Base-by-base conservation (phyloP, 352 stramenopile genomes). In the Pythium monospermum region DNA sequence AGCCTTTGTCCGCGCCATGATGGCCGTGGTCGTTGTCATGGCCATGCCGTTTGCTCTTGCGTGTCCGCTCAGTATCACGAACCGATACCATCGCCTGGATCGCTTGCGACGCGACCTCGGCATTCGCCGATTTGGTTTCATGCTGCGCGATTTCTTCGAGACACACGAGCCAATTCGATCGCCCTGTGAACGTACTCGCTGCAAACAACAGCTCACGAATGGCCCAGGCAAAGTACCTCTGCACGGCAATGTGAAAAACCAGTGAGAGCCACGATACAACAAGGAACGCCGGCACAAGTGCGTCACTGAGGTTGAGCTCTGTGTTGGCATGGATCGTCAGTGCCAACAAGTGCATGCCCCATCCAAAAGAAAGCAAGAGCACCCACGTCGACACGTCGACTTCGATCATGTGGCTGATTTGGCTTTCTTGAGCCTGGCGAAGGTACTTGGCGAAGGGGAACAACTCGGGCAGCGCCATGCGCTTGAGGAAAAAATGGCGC, bases 381-480 rank as follows among this genome's bases (percentile, higher is more conserved):
- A 61, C 42, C 54, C 54, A 61, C 54, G 40, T 50, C 13, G 57
- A 53, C 25, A 64, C n/a, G 19, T 64, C 50, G 22, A 64, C 37
- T 16, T 64, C 57, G 44, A 64, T 59, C 43, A 64, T 45, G 38
- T 64, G 57, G 5, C 42, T 42, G 43, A 64, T 64, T 28, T 64
- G 57, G 33, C 48, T 54, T n/a, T 64, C 57, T 38, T 64, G 57
- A 4, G 53, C 38, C 35, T 59, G 47, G 28, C 57, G 57, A 7
- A 64, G 16, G 38, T 64, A 64, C 57, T 55, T 59, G 28, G 57
- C 45, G 38, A 64, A 64, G 13, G 53, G 49, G 44, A 64, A 64
- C 28, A 59, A 30, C 38, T 59, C 42, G 11, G 57, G 57, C 1
- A 64, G 49, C 5, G 37, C 40, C n/a, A 47, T 38, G 16, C 25